phyloP scores from a whole-genome alignment of 2,329 filamentous ascomycete species.

The Monosporascus sp. region DNA sequence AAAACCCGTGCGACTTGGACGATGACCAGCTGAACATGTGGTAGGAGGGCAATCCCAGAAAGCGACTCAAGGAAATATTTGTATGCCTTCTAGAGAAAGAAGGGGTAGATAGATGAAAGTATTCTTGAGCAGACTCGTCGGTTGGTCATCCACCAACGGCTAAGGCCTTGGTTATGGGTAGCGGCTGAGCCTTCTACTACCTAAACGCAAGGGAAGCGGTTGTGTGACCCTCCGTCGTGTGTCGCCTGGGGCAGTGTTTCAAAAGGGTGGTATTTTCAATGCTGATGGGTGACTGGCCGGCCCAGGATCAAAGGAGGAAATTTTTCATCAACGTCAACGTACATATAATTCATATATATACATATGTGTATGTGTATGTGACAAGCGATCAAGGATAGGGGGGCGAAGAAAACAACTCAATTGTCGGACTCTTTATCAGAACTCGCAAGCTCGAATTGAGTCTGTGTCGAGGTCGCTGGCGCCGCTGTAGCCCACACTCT shows the following conservation, averaged over 20 bases:
- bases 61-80: slow-evolving; percentile 6
- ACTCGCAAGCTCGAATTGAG: background rate
- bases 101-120: background rate
- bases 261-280: slow-evolving; percentile 16
- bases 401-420: background rate
- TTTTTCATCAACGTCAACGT: too few relatives aligned
- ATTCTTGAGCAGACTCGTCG: background rate
- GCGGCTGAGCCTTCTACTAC: slow-evolving; percentile 3
- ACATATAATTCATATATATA: too few relatives aligned
- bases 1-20: slow-evolving; percentile 30
- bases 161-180: slow-evolving; percentile 5
- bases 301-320: too few relatives aligned
- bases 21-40: slow-evolving; percentile 44
- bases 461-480: background rate
- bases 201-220: background rate
- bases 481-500: background rate
- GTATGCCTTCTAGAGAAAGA: background rate
- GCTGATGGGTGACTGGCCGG: slow-evolving; percentile 1
- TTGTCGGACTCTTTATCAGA: too few relatives aligned
- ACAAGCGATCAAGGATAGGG: background rate
- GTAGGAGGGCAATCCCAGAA: slow-evolving; percentile 7
- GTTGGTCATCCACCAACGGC: background rate
- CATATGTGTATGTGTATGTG: too few relatives aligned
- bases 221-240: slow-evolving; percentile 3
- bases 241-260: slow-evolving; percentile 11